Evolutionary conservation across 192 early-diverging fungal genomes (phyloP), one percentile per base, ranked within the genome.

Genomic region (Backusella liffmaniae): DNA sequence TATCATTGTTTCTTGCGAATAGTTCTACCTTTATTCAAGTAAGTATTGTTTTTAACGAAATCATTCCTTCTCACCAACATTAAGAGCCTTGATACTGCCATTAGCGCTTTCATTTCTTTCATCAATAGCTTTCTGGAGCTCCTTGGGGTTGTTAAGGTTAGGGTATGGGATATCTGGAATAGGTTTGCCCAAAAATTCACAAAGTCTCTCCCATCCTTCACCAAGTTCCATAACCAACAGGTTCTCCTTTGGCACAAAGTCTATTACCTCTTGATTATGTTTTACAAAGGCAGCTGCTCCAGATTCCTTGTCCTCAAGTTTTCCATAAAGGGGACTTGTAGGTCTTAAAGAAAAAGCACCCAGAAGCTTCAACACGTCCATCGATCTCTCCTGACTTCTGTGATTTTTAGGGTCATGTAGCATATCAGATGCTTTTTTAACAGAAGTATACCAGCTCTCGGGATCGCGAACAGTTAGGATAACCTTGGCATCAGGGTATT

Each of bases 401-500:
- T 10, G 3, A 10, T n/a, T 34, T 4, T 73, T 37, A 29, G 46
- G 8, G 72, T 70, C 21, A 37, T 77, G 26, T 72, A 66, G 0
- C 6, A 35, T n/a, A 62, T 23, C 26, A 36, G 18, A n/a, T 49
- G 18, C 46, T 5, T 49, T 49, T n/a, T 49, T 49, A 49, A 49
- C 6, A n/a, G 46, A 74, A 7, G 23, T 74, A 34, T 79, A 79
- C 78, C 78, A 79, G 1, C 26, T 35, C 39, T 79, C 73, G 7
- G 73, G 37, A 67, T 66, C 68, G 26, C 78, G 67, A 4, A 69
- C 73, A 21, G 78, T 75, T 3, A 74, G 68, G n/a, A 79, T 70
- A 5, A 79, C 70, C 56, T 79, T 79, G 26, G 78, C 78, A 44
- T 79, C 74, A 34, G 78, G 78, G 23, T 79, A 79, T 12, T 62